Conservation (phyloP, 331 rosid genomes). For the Malus hybrid region DNA sequence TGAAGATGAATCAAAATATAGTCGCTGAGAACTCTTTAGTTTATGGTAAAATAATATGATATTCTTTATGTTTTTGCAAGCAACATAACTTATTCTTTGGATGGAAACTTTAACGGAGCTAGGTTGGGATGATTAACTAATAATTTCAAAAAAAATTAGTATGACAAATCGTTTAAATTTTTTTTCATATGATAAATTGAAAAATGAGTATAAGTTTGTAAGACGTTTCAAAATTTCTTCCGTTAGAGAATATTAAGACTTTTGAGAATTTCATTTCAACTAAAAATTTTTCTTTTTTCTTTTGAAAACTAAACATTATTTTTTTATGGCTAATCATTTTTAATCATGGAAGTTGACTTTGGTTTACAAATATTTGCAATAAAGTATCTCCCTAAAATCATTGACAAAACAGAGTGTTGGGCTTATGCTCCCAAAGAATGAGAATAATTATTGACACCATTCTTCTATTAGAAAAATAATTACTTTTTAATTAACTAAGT, state of each 20-base stretch:
- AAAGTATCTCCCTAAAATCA: neutral
- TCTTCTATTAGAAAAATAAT: neutral
- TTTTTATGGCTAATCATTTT: neutral
- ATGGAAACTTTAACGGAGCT: no score
- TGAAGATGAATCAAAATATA: no score
- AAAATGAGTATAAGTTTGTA: no score
- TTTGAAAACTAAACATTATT: neutral
- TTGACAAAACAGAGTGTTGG: neutral
- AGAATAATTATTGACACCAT: neutral
- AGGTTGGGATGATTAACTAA: no score
- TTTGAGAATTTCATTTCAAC: neutral
- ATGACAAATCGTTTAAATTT: no score
- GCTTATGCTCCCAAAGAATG: neutral
- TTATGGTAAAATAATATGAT: no score
- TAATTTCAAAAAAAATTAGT: no score
- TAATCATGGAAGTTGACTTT: conserved; percentile 16
- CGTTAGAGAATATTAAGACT: neutral
- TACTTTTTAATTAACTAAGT: neutral
- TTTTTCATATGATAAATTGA: no score
- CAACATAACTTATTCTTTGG: no score
- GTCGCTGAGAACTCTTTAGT: no score
- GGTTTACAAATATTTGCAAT: neutral
- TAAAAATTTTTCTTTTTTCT: neutral
- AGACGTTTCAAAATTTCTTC: no score
- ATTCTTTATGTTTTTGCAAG: no score